A percentile compares a stretch with the other conserved stretches of the same genome.
These are phyloP conservation scores for Tricharina praecox DNA, from an alignment of 495 filamentous ascomycete species.

Conservation along the genomic window DNA sequence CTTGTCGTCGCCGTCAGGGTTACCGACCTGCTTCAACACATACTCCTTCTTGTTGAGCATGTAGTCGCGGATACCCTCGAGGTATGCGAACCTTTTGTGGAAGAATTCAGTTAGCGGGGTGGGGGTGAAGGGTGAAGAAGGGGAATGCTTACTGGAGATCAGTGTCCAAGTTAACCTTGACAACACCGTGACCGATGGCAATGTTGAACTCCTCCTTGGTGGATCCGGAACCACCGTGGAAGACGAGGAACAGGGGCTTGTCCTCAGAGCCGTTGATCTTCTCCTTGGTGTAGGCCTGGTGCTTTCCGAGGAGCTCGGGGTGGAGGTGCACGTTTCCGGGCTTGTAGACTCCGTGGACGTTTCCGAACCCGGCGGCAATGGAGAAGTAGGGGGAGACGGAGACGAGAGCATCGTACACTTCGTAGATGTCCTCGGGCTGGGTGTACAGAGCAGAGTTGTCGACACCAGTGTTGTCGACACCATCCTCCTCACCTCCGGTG, in stretches of 20 bases:
- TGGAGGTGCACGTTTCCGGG: conserved; percentile 93
- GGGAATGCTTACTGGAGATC: conserved; percentile 42
- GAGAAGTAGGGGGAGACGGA: conserved; percentile 85
- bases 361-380: conserved; percentile 95
- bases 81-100: conserved; percentile 48
- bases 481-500: conserved; percentile 91
- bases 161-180: conserved; percentile 96
- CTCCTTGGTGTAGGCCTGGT: conserved; percentile 79
- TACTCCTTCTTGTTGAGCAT: conserved; percentile 90
- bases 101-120: neutral
- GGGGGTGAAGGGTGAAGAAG: too few species aligned
- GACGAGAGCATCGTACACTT: conserved; percentile 66
- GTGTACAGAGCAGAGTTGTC: conserved; percentile 97
- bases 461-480: conserved; percentile 70
- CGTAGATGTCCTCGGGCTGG: conserved; percentile 85
- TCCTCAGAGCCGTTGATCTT: conserved; percentile 45
- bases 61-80: conserved; percentile 82
- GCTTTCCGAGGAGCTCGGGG: conserved; percentile 82
- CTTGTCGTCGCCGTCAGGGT: conserved; percentile 89
- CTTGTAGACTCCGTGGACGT: conserved; percentile 98
- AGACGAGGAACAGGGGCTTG: conserved; percentile 97
- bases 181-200: conserved; percentile 81
- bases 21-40: conserved; percentile 66
- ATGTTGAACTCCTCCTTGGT: conserved; percentile 71
- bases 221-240: conserved; percentile 92